Percentiles rank a stretch among this genome's conserved stretches.
These are phyloP conservation scores for Speleostelium caveatum DNA, from an alignment of 78 protist species.

Conservation along the genomic window DNA sequence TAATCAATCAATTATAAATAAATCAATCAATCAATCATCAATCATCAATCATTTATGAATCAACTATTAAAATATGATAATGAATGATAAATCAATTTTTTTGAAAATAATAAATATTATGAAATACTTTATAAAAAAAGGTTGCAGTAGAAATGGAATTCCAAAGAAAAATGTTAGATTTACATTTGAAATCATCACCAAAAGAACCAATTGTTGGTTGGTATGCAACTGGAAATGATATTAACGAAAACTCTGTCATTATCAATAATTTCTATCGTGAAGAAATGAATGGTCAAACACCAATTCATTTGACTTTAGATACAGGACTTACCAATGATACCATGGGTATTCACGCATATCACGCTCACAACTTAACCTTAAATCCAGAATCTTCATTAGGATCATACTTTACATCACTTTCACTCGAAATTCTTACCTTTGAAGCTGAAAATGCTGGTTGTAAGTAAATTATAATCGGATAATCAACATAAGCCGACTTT, in stretches of 20 bases:
- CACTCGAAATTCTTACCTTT: constrained; percentile 61
- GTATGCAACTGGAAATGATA: constrained; percentile 85
- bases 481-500: background rate
- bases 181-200: constrained; percentile 78
- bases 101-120: too few species aligned
- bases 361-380: constrained; percentile 43
- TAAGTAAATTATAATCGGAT: background rate
- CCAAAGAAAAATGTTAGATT: constrained; percentile 86
- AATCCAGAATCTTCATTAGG: constrained; percentile 55
- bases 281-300: constrained; percentile 66
- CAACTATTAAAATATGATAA: background rate
- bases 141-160: constrained; percentile 86
- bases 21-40: too few species aligned
- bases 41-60: too few species aligned
- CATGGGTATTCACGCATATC: constrained; percentile 80
- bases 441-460: constrained; percentile 80
- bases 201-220: constrained; percentile 86
- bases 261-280: constrained; percentile 84
- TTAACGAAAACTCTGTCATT: constrained; percentile 68
- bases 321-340: constrained; percentile 75
- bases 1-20: background rate
- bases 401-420: constrained; percentile 41
- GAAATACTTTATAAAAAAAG: constrained; percentile 14
- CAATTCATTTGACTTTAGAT: constrained; percentile 80
- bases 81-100: background rate